These are phyloP conservation scores for Eimeria maxima DNA, from an alignment of 169 alveolate species.

Conservation along the genomic window DNA sequence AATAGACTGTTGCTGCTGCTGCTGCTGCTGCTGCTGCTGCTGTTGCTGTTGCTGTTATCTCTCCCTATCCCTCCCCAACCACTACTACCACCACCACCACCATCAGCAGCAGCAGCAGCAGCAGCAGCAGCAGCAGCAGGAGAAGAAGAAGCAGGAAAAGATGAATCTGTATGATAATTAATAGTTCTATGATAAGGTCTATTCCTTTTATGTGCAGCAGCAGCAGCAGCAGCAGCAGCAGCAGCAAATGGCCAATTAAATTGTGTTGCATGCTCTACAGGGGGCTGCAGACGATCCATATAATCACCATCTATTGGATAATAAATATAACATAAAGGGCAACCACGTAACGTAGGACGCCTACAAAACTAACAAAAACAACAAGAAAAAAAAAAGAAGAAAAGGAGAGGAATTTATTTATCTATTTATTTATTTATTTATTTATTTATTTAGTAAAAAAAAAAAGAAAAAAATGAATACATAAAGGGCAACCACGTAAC, in stretches of 20 bases:
- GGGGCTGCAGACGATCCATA: constrained; percentile 81
- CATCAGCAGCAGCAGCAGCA: too few species aligned
- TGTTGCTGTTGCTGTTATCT: not conserved
- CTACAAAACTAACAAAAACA: constrained; percentile 39
- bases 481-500: constrained; percentile 58
- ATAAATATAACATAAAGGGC: constrained; percentile 78
- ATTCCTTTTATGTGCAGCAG: not conserved
- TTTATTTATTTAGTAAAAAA: too few species aligned
- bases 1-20: not conserved
- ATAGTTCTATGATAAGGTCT: too few species aligned
- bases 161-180: not conserved
- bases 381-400: too few species aligned
- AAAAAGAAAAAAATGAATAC: constrained; percentile 76
- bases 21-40: constrained; percentile 36
- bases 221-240: not conserved
- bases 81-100: too few species aligned
- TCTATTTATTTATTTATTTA: too few species aligned
- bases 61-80: too few species aligned
- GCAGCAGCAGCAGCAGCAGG: not conserved
- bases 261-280: constrained; percentile 79
- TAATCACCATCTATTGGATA: constrained; percentile 73
- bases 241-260: constrained; percentile 81
- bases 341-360: not conserved
- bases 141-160: constrained; percentile 22
- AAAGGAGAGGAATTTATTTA: too few species aligned